phyloP scores from a whole-genome alignment of 306 rosid genomes.

The Trifolium subterraneum region DNA sequence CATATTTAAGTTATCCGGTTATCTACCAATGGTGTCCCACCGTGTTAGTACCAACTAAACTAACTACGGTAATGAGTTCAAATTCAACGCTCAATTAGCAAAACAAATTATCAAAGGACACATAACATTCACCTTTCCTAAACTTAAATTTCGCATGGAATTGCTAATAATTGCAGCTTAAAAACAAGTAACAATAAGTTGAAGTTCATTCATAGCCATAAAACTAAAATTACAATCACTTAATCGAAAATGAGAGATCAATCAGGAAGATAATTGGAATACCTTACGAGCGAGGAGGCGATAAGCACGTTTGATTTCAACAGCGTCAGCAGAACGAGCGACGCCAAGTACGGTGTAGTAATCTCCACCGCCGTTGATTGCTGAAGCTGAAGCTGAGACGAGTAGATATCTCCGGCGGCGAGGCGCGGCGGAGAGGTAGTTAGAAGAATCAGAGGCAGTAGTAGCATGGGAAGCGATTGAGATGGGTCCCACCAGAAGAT shows the following conservation, averaged over 20 bases:
- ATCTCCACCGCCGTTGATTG: conserved; percentile 54
- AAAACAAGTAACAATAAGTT: background rate
- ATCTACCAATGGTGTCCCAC: background rate
- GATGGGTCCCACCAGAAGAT: conserved; percentile 69
- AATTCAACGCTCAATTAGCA: background rate
- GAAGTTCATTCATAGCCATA: conserved; percentile 16
- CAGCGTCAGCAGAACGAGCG: conserved; percentile 55
- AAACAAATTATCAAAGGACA: background rate
- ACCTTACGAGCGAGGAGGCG: conserved; percentile 94
- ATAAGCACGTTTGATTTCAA: conserved; percentile 82
- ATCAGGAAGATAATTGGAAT: background rate
- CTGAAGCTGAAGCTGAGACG: conserved; percentile 45
- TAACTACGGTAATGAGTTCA: background rate
- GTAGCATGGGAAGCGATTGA: conserved; percentile 42
- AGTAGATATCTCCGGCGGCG: conserved; percentile 39
- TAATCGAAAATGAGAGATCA: background rate
- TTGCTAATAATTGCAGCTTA: no score
- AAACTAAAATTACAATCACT: background rate
- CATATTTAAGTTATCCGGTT: background rate
- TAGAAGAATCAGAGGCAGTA: conserved; percentile 25
- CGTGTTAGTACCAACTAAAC: background rate
- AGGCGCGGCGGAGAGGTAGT: conserved; percentile 40
- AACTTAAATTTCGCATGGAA: no score
- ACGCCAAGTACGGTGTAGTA: conserved; percentile 77
- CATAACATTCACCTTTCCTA: background rate